Base-by-base conservation (phyloP, 495 filamentous ascomycete genomes). In the Aspergillus ostianus region DNA sequence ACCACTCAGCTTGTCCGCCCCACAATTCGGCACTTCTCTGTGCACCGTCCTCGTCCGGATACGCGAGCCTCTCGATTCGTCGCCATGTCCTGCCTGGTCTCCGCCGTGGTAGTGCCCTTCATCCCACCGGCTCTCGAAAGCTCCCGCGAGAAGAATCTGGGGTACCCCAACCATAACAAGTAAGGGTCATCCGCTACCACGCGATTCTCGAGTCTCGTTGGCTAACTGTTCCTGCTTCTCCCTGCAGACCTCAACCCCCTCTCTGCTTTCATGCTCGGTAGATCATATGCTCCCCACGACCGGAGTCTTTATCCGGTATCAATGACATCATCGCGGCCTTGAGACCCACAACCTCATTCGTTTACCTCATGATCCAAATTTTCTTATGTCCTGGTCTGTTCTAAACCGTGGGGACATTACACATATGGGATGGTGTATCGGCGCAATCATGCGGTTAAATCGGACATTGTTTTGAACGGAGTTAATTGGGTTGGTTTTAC, bases 211-310 rank as follows among this genome's bases (percentile, higher is more conserved):
- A 21, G 6, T 49, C 47, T 12, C 23, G n/a, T 10, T 15, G 13
- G 36, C 36, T 66, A 19, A 67, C 26, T 58, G 65, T 27, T 13
- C 21, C 47, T 12, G 19, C 13, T 17, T 26, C 4, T 30, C 19
- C 19, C 8, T 47, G 15, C 26, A 73, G 71, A 30, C 64, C 71
- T 6, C 67, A 76, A 27, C 77, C 77, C 51, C 77, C 77, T 23
- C 77, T 80, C 18, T 80, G 77, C 64, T 80, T 78, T 65, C 77
- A 80, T 60, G 73, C 77, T 23, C 73, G 77, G 50, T 80, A 76
- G 60, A 50, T 45, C 21, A 50, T 36, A 15, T 18, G 18, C 13
- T 44, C 29, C 23, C 23, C 18, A 45, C n/a, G 17, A 32, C 2
- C 50, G n/a, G 27, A 26, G 6, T 26, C 17, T 4, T 13, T 27